phyloP scores from a whole-genome alignment of 2,329 filamentous ascomycete genomes.

The Monosporascus ibericus region DNA sequence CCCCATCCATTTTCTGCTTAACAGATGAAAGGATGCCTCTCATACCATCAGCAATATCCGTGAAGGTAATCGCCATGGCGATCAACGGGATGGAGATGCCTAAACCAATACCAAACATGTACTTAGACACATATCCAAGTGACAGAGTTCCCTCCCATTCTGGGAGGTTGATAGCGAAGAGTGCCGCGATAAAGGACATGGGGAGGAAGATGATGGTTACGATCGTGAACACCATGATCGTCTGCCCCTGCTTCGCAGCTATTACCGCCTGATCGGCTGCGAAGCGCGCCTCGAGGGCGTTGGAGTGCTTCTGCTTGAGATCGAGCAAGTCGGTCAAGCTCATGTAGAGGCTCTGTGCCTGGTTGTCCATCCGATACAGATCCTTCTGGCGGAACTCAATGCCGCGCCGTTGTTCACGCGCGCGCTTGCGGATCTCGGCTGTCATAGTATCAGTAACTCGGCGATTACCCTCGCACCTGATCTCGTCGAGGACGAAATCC shows the following conservation, averaged over 20 bases:
- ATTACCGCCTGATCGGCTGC: constrained; percentile 55
- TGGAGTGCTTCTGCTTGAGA: constrained; percentile 64
- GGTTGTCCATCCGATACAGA: constrained; percentile 57
- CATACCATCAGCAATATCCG: constrained; percentile 24
- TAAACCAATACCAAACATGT: constrained; percentile 40
- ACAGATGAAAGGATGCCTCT: background rate
- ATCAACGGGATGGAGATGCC: constrained; percentile 33
- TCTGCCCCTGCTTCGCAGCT: constrained; percentile 45
- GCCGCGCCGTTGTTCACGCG: constrained; percentile 50
- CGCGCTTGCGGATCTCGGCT: constrained; percentile 45
- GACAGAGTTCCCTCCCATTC: constrained; percentile 39
- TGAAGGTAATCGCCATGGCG: constrained; percentile 30
- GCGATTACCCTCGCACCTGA: constrained; percentile 19
- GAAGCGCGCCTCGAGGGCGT: constrained; percentile 59
- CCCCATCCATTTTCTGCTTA: background rate
- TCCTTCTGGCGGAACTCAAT: constrained; percentile 54
- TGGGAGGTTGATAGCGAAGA: constrained; percentile 37
- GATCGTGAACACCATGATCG: constrained; percentile 39
- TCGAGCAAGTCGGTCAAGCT: constrained; percentile 58
- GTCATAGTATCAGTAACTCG: constrained; percentile 24
- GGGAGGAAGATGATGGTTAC: constrained; percentile 40
- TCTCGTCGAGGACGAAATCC: constrained; percentile 31
- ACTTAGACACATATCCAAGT: constrained; percentile 46
- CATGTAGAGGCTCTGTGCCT: constrained; percentile 53
- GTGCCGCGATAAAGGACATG: constrained; percentile 36